These are phyloP conservation scores for Malus sieversii DNA, from an alignment of 306 rosid genomes.

Conservation along the genomic window DNA sequence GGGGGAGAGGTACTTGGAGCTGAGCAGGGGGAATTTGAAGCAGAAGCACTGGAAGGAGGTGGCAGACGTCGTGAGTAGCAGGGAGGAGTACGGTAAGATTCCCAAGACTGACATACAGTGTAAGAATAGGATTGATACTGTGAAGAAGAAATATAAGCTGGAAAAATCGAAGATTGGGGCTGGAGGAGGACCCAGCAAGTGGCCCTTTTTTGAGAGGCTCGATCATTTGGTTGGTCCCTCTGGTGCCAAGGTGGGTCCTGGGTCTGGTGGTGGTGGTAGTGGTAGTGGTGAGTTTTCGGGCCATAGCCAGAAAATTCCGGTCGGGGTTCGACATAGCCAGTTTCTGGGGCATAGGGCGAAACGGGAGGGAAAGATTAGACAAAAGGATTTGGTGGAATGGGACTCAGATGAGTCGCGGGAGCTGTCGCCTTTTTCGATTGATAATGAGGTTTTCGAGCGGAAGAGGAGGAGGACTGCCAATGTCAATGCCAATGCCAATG, in stretches of 20 bases:
- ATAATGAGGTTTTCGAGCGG: constrained; percentile 43
- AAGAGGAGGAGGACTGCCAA: constrained; percentile 30
- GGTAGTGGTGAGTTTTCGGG: constrained; percentile 9
- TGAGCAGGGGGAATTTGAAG: constrained; percentile 91
- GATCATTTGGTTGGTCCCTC: constrained; percentile 71
- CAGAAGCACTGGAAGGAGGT: constrained; percentile 99
- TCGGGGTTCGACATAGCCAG: constrained; percentile 39
- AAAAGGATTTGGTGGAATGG: constrained; percentile 17
- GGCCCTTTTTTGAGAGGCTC: constrained; percentile 67
- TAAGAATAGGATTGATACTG: constrained; percentile 93
- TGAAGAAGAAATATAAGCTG: constrained; percentile 86
- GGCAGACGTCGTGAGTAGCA: constrained; percentile 73
- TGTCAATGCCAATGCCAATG: constrained; percentile 9
- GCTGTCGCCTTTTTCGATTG: constrained; percentile 55
- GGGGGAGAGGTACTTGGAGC: constrained; percentile 94
- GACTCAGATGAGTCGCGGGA: constrained; percentile 43
- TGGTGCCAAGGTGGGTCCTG: constrained; percentile 38
- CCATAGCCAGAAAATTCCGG: constrained; percentile 55
- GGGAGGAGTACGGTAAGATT: constrained; percentile 60
- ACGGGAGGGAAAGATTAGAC: constrained; percentile 34
- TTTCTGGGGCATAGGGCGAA: constrained; percentile 20
- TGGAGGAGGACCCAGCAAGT: constrained; percentile 54
- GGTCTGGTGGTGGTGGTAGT: background rate
- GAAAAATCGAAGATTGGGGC: constrained; percentile 74
- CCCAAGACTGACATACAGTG: constrained; percentile 92